Evolutionary conservation across 2,329 filamentous ascomycete species (phyloP).

Genomic region (Aotearoamyces nothofagi): DNA sequence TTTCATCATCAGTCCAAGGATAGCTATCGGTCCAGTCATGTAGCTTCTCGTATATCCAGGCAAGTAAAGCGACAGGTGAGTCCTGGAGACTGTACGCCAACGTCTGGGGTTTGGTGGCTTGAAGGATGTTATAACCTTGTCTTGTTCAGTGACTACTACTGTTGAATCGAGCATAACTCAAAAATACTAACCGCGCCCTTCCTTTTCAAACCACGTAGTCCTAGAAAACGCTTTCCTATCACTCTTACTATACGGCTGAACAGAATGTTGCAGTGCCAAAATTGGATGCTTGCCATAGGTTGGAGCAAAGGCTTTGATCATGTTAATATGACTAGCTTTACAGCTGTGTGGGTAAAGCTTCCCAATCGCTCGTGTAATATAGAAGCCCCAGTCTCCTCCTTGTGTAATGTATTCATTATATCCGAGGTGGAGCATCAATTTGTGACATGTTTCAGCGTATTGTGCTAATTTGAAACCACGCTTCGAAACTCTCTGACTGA

Average conservation of each 20-base stretch:
- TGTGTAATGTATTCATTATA: slow-evolving; percentile 47
- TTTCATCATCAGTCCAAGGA: slow-evolving; percentile 60
- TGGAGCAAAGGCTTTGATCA: too few species aligned
- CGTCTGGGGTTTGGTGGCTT: slow-evolving; percentile 58
- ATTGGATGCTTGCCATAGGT: slow-evolving; percentile 38
- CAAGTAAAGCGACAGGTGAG: slow-evolving; percentile 52
- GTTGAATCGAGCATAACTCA: too few species aligned
- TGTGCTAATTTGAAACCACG: slow-evolving; percentile 40
- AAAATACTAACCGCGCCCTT: too few species aligned
- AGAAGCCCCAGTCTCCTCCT: slow-evolving; percentile 58
- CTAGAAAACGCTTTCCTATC: slow-evolving; percentile 21
- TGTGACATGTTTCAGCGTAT: slow-evolving; percentile 49
- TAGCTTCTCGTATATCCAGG: slow-evolving; percentile 73
- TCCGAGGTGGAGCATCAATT: slow-evolving; percentile 52
- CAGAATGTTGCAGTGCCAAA: slow-evolving; percentile 35
- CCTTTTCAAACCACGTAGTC: slow-evolving; percentile 30
- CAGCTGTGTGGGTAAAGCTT: slow-evolving; percentile 39
- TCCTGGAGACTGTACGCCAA: slow-evolving; percentile 55
- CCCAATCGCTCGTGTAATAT: slow-evolving; percentile 47
- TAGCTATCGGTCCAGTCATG: slow-evolving; percentile 63
- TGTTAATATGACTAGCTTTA: slow-evolving; percentile 48
- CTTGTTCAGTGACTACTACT: too few species aligned
- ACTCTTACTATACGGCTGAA: slow-evolving; percentile 32
- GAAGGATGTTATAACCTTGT: slow-evolving; percentile 43
- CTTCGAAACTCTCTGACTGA: slow-evolving; percentile 27